phyloP scores from a whole-genome alignment of 257 asterid species.

The Capsicum chinense region DNA sequence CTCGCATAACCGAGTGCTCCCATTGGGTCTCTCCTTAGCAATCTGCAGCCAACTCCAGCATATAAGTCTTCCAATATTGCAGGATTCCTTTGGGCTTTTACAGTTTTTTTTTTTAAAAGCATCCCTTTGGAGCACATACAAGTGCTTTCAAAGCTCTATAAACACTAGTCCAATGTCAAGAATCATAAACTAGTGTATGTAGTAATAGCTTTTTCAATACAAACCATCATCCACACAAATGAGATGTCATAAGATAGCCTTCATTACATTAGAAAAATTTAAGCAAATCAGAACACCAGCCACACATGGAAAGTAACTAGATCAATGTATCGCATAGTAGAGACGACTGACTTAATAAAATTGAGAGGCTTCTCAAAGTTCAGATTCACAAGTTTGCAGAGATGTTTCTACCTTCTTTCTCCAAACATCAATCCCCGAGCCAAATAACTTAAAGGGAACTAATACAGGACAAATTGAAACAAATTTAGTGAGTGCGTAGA shows the following conservation, averaged over 20 bases:
- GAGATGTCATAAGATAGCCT: background rate
- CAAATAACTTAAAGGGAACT: background rate
- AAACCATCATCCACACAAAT: conserved; percentile 19
- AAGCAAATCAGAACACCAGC: conserved; percentile 10
- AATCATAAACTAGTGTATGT: background rate
- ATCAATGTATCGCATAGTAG: background rate
- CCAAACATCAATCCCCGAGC: background rate
- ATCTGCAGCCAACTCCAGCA: conserved; percentile 52
- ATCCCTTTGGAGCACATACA: conserved; percentile 6
- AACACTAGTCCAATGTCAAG: conserved; percentile 1
- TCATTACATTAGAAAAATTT: background rate
- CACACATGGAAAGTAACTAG: background rate
- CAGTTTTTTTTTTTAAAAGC: background rate
- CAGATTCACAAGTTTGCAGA: conserved; percentile 16
- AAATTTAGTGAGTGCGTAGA: background rate
- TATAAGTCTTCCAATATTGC: conserved; percentile 12
- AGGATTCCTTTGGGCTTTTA: conserved; percentile 10
- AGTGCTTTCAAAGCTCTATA: background rate
- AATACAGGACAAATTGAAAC: background rate
- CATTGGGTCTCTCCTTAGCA: conserved; percentile 97
- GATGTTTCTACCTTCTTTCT: background rate
- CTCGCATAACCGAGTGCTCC: conserved; percentile 92
- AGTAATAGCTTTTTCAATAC: background rate
- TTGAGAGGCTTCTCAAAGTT: conserved; percentile 29
- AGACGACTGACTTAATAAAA: background rate